Evolutionary conservation across 495 filamentous ascomycete genomes (phyloP), one percentile per base, ranked within the genome.

Genomic region (Hyaloscypha variabilis): DNA sequence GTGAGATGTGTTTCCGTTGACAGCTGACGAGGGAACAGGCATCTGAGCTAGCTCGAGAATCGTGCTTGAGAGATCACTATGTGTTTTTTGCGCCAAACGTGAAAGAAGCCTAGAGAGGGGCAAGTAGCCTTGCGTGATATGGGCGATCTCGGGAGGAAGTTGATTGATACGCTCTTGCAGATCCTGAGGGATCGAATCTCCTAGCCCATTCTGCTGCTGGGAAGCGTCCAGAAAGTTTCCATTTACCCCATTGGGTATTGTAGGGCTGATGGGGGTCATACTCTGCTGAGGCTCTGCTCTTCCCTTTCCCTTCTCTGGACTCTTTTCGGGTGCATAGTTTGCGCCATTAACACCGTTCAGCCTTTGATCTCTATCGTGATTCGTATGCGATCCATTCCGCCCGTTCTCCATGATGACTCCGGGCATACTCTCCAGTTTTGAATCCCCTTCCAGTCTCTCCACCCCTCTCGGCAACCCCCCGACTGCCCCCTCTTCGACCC

Each of bases 31-130:
- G 8, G 85, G 79, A 0, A 86, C 63, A 29, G 86, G 82, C 68
- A 90, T 85, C 50, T 90, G 85, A 19, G 90, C 83, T 72, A 97
- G 77, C 36, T 86, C 81, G 24, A 81, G 73, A n/a, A 98, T 85
- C 56, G 88, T 76, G 17, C 92, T 88, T 19, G 80, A 81, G 8
- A 98, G 81, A 60, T 88, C 86, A 63, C 89, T 90, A 76, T 90
- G 93, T 51, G 90, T 91, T 75, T 91, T 88, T 73, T 97, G 92
- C 30, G 88, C 88, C 14, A 94, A 83, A 62, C 95, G 86, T 58
- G 83, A 82, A 53, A 97, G 80, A 25, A 99, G 77, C 42, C 80
- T 81, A 19, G 84, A 82, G 29, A 97, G 79, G 4, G 90, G 79
- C 28, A 91, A 79, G 67, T 90, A 96, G 29, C 87, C 87, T 62